Evolutionary conservation across 2,329 filamentous ascomycete species (phyloP), one percentile per base, ranked within the genome.

Genomic region (Fusarium aywerte): DNA sequence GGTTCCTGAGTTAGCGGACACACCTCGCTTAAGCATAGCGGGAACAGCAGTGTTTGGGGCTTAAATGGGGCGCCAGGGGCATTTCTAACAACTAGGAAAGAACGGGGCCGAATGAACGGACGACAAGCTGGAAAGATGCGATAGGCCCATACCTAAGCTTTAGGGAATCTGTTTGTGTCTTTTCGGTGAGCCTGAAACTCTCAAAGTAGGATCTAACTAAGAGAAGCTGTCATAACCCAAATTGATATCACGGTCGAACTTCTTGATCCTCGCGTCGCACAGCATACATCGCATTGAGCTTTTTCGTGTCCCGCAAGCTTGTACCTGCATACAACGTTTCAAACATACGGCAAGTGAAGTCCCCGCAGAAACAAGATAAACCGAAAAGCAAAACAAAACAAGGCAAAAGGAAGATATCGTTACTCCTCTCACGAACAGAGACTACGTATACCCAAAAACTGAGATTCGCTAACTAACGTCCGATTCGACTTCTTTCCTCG

Each of bases 21-120:
- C 71, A 58, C 71, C 65, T 73, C 71, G 71, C 71, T 73, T 73
- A 73, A 69, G 65, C 66, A 65, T 63, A 67, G 69, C 69, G 67
- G 71, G 67, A 62, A 69, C 57, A 42, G 67, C 40, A 59, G 58
- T 63, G 62, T 72, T 73, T 72, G 69, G 68, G 69, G 62, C 69
- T 65, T 55, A 51, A 58, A 45, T 65, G 57, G 65, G 65, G 23
- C 56, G 35, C 27, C 48, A 44, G 56, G 56, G 48, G 48, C 49
- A 39, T 36, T 23, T 36, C 32, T 52, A 42, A 32, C 49, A 35
- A 21, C 39, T 45, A 32, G 43, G 43, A 38, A 36, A 29, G 49
- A 60, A 52, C 31, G 58, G 56, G 48, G 42, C 61, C 48, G 50
- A 69, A 69, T 48, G 52, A 69, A 66, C 56, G 52, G 57, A 58